phyloP scores from a whole-genome alignment of 495 filamentous ascomycete genomes.

The Penicillium riverlandense region DNA sequence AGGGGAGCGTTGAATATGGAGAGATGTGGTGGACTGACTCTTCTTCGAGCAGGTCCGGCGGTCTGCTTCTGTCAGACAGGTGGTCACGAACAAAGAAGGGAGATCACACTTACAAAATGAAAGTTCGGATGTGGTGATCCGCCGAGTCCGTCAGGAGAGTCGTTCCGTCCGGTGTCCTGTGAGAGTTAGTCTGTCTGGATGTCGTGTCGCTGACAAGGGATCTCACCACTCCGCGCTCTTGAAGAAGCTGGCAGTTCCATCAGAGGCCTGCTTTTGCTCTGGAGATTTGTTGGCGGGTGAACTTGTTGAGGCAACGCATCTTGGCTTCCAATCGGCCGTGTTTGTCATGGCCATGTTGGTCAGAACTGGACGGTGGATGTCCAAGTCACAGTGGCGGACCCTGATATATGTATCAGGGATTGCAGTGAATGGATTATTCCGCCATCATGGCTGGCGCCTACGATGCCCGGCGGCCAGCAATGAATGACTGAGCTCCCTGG shows the following conservation, averaged over 20 bases:
- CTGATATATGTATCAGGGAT: no score
- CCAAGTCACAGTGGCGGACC: no score
- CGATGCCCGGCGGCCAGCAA: no score
- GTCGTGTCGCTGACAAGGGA: background rate
- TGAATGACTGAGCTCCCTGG: no score
- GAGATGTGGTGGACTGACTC: conserved; percentile 41
- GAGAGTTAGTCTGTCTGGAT: background rate
- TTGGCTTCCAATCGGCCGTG: conserved; percentile 8
- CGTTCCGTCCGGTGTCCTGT: conserved; percentile 75
- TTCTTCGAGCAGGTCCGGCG: conserved; percentile 59
- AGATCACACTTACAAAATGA: conserved; percentile 49
- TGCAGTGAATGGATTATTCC: no score
- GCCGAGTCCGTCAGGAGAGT: conserved; percentile 67
- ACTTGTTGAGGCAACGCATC: conserved; percentile 27
- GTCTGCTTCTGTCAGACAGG: conserved; percentile 25
- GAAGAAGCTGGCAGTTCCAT: conserved; percentile 31
- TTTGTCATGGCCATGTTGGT: conserved; percentile 5
- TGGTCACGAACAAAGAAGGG: background rate
- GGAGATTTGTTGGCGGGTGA: no score
- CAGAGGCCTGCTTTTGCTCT: no score
- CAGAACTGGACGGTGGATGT: no score
- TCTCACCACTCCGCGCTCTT: conserved; percentile 53
- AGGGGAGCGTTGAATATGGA: conserved; percentile 53
- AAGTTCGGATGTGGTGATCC: conserved; percentile 61
- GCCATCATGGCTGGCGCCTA: no score